These are phyloP conservation scores for Mycosphaerella sp. DNA, from an alignment of 2,329 filamentous ascomycete genomes.

Conservation along the genomic window DNA sequence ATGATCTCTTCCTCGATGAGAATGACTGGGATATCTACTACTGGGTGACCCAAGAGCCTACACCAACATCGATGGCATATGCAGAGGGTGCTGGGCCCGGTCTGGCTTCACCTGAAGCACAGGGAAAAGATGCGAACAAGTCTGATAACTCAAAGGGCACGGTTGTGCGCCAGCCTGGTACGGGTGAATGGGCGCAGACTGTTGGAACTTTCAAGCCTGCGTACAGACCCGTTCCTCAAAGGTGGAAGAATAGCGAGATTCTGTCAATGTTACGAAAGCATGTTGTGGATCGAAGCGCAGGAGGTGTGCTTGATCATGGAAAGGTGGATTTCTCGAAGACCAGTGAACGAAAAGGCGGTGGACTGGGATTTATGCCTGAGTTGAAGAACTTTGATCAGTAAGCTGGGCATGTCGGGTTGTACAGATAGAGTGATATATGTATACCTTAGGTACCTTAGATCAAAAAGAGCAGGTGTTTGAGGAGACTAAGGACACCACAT, in stretches of 20 bases:
- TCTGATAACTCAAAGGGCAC: slow-evolving; percentile 23
- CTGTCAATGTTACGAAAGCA: slow-evolving; percentile 70
- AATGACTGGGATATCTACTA: slow-evolving; percentile 99
- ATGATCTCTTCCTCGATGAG: slow-evolving; percentile 91
- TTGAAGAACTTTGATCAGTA: slow-evolving; percentile 43
- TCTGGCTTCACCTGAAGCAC: slow-evolving; percentile 39
- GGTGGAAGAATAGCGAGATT: slow-evolving; percentile 81
- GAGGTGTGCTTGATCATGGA: slow-evolving; percentile 39
- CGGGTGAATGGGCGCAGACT: slow-evolving; percentile 94
- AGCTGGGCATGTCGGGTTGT: neutral
- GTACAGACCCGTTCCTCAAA: slow-evolving; percentile 77
- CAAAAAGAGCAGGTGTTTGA: too few relatives aligned
- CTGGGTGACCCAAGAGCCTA: slow-evolving; percentile 86
- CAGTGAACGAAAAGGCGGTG: slow-evolving; percentile 34
- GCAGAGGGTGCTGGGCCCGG: slow-evolving; percentile 48
- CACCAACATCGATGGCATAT: slow-evolving; percentile 51
- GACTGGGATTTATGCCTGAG: slow-evolving; percentile 47
- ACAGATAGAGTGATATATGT: neutral
- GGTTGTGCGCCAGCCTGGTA: slow-evolving; percentile 48
- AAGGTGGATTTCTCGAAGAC: slow-evolving; percentile 11
- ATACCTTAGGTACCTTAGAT: too few relatives aligned
- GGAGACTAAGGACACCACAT: too few relatives aligned
- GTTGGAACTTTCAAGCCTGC: slow-evolving; percentile 90
- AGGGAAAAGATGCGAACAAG: slow-evolving; percentile 36
- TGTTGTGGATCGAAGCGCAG: slow-evolving; percentile 64